Percentiles rank a stretch among this genome's conserved stretches.
Evolutionary conservation across 495 filamentous ascomycete genomes (phyloP).

Genomic region (Neurospora sp.): DNA sequence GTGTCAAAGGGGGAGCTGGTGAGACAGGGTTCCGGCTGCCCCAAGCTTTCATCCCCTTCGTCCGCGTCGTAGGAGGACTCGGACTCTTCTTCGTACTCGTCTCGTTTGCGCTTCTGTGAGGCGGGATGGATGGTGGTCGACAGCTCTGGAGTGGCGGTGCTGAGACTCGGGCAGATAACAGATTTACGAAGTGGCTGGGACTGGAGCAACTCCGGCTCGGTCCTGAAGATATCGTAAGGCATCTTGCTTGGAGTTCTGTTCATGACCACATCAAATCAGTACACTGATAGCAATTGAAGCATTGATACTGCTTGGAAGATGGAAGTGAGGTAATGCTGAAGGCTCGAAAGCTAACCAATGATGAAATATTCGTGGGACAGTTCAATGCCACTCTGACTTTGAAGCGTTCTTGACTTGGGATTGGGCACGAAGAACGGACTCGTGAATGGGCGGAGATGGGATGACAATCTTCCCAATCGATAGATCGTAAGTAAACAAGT

Average conservation of each 20-base stretch:
- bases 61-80: not conserved
- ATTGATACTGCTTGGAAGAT: too few species aligned
- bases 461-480: too few species aligned
- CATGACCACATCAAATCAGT: not conserved
- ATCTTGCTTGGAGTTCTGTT: not conserved
- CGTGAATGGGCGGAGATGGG: too few species aligned
- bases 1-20: not conserved
- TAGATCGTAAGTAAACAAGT: too few species aligned
- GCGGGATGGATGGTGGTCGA: not conserved
- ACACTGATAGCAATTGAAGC: not conserved
- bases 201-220: not conserved
- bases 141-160: not conserved
- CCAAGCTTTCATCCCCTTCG: not conserved
- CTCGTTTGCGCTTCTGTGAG: not conserved
- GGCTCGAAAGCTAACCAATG: too few species aligned
- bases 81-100: not conserved
- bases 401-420: too few species aligned
- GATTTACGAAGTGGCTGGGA: not conserved
- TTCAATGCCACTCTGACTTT: too few species aligned
- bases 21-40: too few species aligned
- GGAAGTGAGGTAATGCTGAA: too few species aligned
- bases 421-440: too few species aligned
- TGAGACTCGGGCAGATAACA: not conserved
- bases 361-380: too few species aligned
- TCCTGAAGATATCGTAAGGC: not conserved